Percentiles rank a stretch among this genome's conserved stretches.
Evolutionary conservation across 2,329 filamentous ascomycete genomes (phyloP).

Genomic region (Aureobasidium namibiae): DNA sequence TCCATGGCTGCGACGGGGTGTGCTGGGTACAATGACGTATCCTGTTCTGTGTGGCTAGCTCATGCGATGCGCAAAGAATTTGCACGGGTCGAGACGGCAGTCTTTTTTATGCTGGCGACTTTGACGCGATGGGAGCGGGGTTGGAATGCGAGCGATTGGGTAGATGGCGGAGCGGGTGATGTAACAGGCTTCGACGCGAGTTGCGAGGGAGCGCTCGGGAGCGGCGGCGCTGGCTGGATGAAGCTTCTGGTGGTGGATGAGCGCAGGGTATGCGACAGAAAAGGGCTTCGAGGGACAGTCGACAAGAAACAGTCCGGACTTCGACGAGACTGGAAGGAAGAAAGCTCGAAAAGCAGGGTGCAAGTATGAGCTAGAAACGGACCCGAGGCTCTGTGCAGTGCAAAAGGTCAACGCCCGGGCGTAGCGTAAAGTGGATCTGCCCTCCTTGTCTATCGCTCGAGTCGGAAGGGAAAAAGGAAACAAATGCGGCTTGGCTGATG

Average conservation of each 20-base stretch:
- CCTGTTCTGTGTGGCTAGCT: neutral
- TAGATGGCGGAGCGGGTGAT: neutral
- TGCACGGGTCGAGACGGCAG: neutral
- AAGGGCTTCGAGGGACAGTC: neutral
- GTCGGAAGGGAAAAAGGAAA: slow-evolving; percentile 1
- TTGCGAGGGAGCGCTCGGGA: neutral
- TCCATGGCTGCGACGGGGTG: slow-evolving; percentile 32
- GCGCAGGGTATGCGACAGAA: neutral
- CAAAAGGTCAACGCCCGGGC: neutral
- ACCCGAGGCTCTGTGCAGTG: slow-evolving; percentile 9
- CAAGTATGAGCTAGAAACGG: neutral
- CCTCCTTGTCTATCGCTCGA: neutral
- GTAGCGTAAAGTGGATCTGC: slow-evolving; percentile 9
- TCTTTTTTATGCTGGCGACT: neutral
- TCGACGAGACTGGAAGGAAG: neutral
- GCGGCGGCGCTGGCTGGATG: neutral
- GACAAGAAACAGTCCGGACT: neutral
- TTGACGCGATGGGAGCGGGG: neutral
- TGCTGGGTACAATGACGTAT: slow-evolving; percentile 5
- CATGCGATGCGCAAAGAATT: slow-evolving; percentile 7
- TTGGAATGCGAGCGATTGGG: neutral
- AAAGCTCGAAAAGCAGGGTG: slow-evolving; percentile 10
- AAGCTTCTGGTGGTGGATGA: neutral
- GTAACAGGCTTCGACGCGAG: neutral
- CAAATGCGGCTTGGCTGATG: slow-evolving; percentile 7